Evolutionary conservation across 148 eudicot species (phyloP).

Genomic region (Silene latifolia): DNA sequence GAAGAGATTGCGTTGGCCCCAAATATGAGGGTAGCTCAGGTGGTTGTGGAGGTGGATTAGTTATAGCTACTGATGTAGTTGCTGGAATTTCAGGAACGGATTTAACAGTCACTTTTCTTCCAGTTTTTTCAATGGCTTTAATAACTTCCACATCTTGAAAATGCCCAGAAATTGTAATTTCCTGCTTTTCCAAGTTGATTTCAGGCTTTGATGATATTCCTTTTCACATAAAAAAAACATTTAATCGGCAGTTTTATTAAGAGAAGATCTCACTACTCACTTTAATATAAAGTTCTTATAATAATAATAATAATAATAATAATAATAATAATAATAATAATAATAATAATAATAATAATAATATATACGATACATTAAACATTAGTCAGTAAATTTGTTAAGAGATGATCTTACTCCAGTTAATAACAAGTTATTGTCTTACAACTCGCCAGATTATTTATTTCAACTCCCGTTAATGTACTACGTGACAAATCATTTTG

Average conservation of each 20-base stretch:
- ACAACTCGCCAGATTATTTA: too few species aligned
- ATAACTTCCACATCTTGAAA: neutral
- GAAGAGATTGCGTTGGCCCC: neutral
- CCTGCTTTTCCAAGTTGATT: neutral
- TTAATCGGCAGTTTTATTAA: neutral
- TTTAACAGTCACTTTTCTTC: neutral
- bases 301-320: too few species aligned
- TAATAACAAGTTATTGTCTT: too few species aligned
- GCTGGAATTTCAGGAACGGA: neutral
- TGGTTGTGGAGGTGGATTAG: neutral
- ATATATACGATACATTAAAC: neutral
- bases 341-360: too few species aligned
- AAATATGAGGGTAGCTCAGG: neutral
- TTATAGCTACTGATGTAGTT: neutral
- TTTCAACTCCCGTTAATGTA: too few species aligned
- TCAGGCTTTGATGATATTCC: neutral
- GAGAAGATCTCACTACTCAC: too few species aligned
- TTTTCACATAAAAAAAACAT: neutral
- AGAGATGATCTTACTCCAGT: too few species aligned
- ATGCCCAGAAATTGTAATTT: neutral
- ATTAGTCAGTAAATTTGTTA: neutral
- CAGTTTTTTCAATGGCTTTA: neutral
- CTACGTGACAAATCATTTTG: too few species aligned
- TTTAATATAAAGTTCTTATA: too few species aligned
- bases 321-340: too few species aligned